Evolutionary conservation across 495 filamentous ascomycete species (phyloP).

Genomic region (Penicillium cosmopolitanum): DNA sequence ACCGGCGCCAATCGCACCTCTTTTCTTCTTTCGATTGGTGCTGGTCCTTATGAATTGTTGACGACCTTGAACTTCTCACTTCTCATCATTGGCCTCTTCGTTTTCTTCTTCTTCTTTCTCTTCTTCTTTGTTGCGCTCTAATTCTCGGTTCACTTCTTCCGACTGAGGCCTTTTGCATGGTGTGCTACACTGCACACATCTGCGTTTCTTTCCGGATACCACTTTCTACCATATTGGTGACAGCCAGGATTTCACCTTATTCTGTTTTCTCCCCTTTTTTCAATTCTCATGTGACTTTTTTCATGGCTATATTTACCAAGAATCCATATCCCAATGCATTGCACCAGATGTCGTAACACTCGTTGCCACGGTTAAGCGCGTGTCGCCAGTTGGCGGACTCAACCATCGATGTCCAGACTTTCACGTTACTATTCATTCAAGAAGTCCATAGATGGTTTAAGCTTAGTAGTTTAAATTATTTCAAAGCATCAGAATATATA

Average conservation of each 20-base stretch:
- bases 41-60: slow-evolving; percentile 42
- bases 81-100: slow-evolving; percentile 18
- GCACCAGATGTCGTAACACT: slow-evolving; percentile 24
- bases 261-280: background rate
- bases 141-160: slow-evolving; percentile 6
- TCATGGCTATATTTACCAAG: background rate
- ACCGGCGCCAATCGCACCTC: slow-evolving; percentile 23
- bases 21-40: slow-evolving; percentile 27
- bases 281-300: background rate
- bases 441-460: background rate
- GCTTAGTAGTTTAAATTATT: background rate
- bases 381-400: background rate
- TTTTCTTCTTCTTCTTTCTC: slow-evolving; percentile 14
- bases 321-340: background rate
- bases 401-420: background rate
- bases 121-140: slow-evolving; percentile 17
- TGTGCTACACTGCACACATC: slow-evolving; percentile 9
- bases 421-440: background rate
- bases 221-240: slow-evolving; percentile 12
- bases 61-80: slow-evolving; percentile 37
- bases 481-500: background rate
- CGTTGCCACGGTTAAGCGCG: slow-evolving; percentile 15
- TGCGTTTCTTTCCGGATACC: slow-evolving; percentile 28
- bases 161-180: slow-evolving; percentile 25
- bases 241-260: background rate